phyloP scores from a whole-genome alignment of 148 eudicot species.

The Nepenthes gracilis region DNA sequence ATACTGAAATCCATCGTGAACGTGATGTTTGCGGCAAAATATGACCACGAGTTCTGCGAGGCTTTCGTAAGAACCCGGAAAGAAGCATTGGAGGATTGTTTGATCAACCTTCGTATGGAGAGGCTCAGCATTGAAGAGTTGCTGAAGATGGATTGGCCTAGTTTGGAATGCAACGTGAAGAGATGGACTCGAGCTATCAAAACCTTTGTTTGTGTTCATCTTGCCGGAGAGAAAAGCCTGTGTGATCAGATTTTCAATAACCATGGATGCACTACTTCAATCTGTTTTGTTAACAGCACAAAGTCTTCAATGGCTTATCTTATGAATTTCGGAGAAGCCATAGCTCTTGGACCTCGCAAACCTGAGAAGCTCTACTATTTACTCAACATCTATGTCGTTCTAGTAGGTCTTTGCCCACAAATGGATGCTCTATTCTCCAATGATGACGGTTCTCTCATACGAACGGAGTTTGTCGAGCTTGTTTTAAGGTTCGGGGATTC shows the following conservation, averaged over 20 bases:
- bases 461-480: constrained; percentile 47
- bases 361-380: constrained; percentile 66
- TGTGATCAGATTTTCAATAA: constrained; percentile 68
- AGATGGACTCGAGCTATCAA: constrained; percentile 72
- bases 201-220: constrained; percentile 66
- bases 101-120: constrained; percentile 58
- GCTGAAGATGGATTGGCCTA: constrained; percentile 69
- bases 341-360: constrained; percentile 63
- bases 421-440: constrained; percentile 35
- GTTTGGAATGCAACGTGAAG: constrained; percentile 55
- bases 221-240: constrained; percentile 62
- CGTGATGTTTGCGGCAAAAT: constrained; percentile 55
- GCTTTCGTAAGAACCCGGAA: constrained; percentile 48
- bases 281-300: constrained; percentile 64
- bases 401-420: constrained; percentile 45
- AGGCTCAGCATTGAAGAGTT: constrained; percentile 74
- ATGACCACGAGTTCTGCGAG: constrained; percentile 62
- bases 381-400: constrained; percentile 72
- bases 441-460: constrained; percentile 29
- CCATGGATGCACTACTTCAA: constrained; percentile 26
- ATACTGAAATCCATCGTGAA: constrained; percentile 58
- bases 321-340: constrained; percentile 66
- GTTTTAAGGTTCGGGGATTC: constrained; percentile 48
- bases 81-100: constrained; percentile 63
- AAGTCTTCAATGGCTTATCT: constrained; percentile 49